Conservation (phyloP, 192 early-diverging fungal genomes). For the Rhizophagus sp. region DNA sequence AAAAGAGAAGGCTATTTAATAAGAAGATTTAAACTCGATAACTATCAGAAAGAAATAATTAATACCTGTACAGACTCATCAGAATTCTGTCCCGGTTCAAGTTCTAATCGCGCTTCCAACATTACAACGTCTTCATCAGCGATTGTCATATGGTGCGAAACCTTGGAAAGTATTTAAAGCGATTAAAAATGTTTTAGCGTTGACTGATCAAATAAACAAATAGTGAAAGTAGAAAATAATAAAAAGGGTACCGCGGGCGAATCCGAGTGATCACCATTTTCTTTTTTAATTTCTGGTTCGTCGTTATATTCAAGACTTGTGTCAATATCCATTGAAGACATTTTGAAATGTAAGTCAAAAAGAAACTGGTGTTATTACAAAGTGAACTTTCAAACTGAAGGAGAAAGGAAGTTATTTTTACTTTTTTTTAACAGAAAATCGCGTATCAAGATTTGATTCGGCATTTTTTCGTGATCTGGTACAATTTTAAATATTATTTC, state of each 20-base stretch:
- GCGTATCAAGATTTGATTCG: neutral
- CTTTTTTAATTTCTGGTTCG: neutral
- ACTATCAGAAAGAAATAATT: neutral
- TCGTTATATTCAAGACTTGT: neutral
- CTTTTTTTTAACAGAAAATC: neutral
- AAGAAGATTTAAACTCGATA: neutral
- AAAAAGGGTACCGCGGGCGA: neutral
- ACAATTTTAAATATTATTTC: neutral
- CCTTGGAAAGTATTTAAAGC: neutral
- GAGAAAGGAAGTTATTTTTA: neutral
- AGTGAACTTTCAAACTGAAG: neutral
- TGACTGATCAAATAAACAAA: neutral
- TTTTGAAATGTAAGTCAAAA: neutral
- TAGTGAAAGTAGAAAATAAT: neutral
- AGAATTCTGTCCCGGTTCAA: neutral
- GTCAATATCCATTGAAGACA: neutral
- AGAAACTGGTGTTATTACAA: neutral
- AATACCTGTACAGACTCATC: neutral
- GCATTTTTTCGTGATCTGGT: neutral
- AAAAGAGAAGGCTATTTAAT: neutral
- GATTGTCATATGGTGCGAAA: neutral
- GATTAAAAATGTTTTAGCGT: neutral
- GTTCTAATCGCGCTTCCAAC: neutral
- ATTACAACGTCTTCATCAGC: neutral
- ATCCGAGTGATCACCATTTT: neutral